Evolutionary conservation across 345 rosid species (phyloP).

Genomic region (Populus tremula): DNA sequence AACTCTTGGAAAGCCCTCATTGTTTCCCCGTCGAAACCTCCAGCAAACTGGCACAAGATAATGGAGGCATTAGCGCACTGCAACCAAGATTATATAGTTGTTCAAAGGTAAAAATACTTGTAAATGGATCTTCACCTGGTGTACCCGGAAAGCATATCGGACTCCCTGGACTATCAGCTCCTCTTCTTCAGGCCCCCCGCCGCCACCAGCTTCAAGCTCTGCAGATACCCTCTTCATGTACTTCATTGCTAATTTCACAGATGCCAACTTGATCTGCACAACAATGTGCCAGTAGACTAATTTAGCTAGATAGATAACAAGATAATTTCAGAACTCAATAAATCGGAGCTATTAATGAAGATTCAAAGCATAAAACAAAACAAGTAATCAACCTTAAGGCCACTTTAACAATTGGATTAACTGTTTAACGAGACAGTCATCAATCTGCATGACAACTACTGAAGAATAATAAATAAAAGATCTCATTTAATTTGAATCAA

Average conservation of each 20-base stretch:
- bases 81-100: not conserved
- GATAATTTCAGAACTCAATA: no score
- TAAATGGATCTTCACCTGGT: slow-evolving; percentile 53
- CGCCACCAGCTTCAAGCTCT: slow-evolving; percentile 62
- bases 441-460: no score
- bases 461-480: no score
- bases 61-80: not conserved
- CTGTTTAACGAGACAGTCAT: no score
- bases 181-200: slow-evolving; percentile 80
- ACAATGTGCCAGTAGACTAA: not conserved
- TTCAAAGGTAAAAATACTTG: no score
- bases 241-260: slow-evolving; percentile 92
- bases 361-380: not conserved
- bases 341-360: not conserved
- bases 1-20: slow-evolving; percentile 95
- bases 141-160: slow-evolving; percentile 94
- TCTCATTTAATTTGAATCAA: no score
- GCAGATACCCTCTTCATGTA: slow-evolving; percentile 96
- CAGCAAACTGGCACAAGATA: slow-evolving; percentile 61
- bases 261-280: slow-evolving; percentile 79
- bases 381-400: no score
- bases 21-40: slow-evolving; percentile 91
- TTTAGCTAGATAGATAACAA: not conserved
- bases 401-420: no score
- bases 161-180: slow-evolving; percentile 93